Base-by-base conservation (phyloP, 352 stramenopile genomes). In the Nothophytophthora sp. region DNA sequence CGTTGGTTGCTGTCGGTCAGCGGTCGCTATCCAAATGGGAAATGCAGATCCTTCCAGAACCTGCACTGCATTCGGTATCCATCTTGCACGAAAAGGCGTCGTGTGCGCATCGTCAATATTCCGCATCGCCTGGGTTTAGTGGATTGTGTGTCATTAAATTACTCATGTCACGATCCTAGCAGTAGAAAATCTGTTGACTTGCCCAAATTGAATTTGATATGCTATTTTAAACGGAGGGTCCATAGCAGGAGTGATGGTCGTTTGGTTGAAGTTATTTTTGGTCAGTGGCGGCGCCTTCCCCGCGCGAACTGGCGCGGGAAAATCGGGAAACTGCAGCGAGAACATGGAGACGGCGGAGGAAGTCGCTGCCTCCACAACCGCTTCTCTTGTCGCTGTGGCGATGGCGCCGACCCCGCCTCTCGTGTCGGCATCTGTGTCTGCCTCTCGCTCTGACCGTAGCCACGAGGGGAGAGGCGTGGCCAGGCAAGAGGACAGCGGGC, bases 401-500 rank as follows among this genome's bases (percentile, higher is more conserved):
- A 60, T 57, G 48, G 48, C 37, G 2, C 60, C 47, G 15, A 42
- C 54, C 5, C 16, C n/a, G n/a, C n/a, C n/a, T n/a, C n/a, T n/a
- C n/a, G n/a, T n/a, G n/a, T n/a, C n/a, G 16, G 25, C 19, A 8
- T 38, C 51, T n/a, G n/a, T n/a, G 6, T 24, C 39, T 22, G 12
- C 37, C 5, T 27, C 46, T 50, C 45, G 33, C 24, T 54, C 32
- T 4, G 55, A 60, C 24, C 53, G 50, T 15, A 32, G 45, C 16
- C 37, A 53, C 27, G 29, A 6, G n/a, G n/a, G n/a, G 19, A 55
- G 29, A 25, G 40, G 18, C 3, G 22, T 15, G 6, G 13, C 59
- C 23, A 61, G 60, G 43, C 63, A 65, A 43, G 79, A 90, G 35
- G 79, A 88, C 46, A 86, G 65, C 50, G 69, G 42, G 27, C 43